A percentile compares a stretch with the other conserved stretches of the same genome.
phyloP scores from a whole-genome alignment of 345 rosid genomes.

The Gossypium mustelinum region DNA sequence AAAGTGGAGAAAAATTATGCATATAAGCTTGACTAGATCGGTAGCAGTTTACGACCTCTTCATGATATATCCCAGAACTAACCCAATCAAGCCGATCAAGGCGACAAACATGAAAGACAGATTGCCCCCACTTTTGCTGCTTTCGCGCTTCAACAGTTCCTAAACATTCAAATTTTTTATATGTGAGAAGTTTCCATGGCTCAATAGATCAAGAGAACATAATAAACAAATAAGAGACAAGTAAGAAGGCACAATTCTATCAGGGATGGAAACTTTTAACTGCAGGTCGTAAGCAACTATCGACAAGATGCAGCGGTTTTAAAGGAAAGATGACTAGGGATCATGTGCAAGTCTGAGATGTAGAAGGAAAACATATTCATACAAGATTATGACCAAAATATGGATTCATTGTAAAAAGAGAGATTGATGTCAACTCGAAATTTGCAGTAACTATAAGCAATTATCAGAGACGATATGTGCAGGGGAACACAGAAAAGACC shows the following conservation, averaged over 20 bases:
- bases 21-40: not conserved
- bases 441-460: not conserved
- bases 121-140: slow-evolving; percentile 43
- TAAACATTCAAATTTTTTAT: slow-evolving; percentile 18
- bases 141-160: slow-evolving; percentile 51
- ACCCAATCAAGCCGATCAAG: slow-evolving; percentile 52
- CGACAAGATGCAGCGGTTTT: not conserved
- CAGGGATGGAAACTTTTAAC: not conserved
- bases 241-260: not conserved
- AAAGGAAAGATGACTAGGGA: not conserved
- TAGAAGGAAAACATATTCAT: not conserved
- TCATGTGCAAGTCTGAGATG: not conserved
- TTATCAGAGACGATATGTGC: not conserved
- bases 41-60: slow-evolving; percentile 39
- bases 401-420: no score
- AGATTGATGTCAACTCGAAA: not conserved
- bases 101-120: slow-evolving; percentile 47
- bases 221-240: not conserved
- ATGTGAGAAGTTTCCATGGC: slow-evolving; percentile 12
- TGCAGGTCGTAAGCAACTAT: not conserved
- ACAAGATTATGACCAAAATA: not conserved
- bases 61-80: slow-evolving; percentile 57
- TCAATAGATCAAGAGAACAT: not conserved
- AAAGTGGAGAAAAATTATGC: slow-evolving; percentile 17
- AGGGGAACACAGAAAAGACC: not conserved